phyloP scores from a whole-genome alignment of 1,284 basidiomycete species.

The Cutaneotrichosporon sp. region DNA sequence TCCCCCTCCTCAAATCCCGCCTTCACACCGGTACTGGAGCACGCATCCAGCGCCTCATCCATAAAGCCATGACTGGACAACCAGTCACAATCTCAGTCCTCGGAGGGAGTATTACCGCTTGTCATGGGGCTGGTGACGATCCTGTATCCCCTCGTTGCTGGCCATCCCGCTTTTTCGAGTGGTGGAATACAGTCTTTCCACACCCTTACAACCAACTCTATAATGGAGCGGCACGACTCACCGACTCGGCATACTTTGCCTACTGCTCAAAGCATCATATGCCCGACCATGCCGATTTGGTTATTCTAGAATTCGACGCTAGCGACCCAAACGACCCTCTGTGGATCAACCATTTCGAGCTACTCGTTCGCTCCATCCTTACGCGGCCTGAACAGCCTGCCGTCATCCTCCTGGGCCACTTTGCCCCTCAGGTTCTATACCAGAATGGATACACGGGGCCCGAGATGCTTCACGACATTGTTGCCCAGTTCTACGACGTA shows the following conservation, averaged over 20 bases:
- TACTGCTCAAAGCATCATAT: slow-evolving; percentile 88
- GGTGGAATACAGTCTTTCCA: slow-evolving; percentile 93
- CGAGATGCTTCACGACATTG: slow-evolving; percentile 79
- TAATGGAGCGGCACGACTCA: slow-evolving; percentile 87
- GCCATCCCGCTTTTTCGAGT: slow-evolving; percentile 86
- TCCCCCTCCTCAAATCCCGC: slow-evolving; percentile 71
- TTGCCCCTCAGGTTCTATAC: slow-evolving; percentile 75
- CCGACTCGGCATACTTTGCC: slow-evolving; percentile 87
- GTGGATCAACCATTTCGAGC: slow-evolving; percentile 62
- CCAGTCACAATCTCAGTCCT: slow-evolving; percentile 88
- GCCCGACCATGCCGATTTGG: slow-evolving; percentile 84
- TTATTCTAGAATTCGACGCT: slow-evolving; percentile 87
- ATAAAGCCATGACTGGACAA: slow-evolving; percentile 77
- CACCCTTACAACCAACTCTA: slow-evolving; percentile 92
- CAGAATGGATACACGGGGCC: slow-evolving; percentile 79
- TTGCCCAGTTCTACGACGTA: slow-evolving; percentile 92
- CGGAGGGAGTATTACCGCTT: slow-evolving; percentile 87
- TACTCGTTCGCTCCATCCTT: slow-evolving; percentile 79
- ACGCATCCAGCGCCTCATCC: slow-evolving; percentile 76
- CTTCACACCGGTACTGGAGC: slow-evolving; percentile 77
- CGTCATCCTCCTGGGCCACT: slow-evolving; percentile 85
- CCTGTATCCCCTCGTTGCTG: slow-evolving; percentile 81
- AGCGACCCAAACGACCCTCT: slow-evolving; percentile 76
- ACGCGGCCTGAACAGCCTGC: slow-evolving; percentile 84
- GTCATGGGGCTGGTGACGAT: slow-evolving; percentile 89